A percentile compares a stretch with the other conserved stretches of the same genome.
Conservation (phyloP, 1,139 yeast genomes). For the Spencermartinsiella ligniputridi region DNA sequence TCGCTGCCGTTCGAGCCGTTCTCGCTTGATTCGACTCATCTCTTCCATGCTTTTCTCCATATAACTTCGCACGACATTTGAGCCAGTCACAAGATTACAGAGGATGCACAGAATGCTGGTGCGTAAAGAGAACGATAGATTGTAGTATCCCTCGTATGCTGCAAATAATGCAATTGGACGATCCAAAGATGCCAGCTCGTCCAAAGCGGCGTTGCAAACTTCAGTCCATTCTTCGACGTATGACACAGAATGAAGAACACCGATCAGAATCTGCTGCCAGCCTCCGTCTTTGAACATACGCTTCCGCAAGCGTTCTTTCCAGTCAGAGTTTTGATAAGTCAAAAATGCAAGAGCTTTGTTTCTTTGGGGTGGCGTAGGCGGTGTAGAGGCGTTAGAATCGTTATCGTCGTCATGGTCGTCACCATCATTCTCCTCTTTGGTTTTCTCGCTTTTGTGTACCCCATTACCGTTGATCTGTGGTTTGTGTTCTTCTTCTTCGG, state of each 20-base stretch:
- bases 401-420: constrained; percentile 17
- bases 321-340: constrained; percentile 57
- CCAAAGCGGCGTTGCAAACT: constrained; percentile 44
- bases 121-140: constrained; percentile 47
- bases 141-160: constrained; percentile 49
- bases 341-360: constrained; percentile 41
- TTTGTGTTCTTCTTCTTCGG: constrained; percentile 28
- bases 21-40: constrained; percentile 59
- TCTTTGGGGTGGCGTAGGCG: not conserved
- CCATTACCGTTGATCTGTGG: constrained; percentile 22
- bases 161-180: constrained; percentile 47
- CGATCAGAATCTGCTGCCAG: constrained; percentile 77
- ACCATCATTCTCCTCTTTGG: constrained; percentile 19
- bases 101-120: constrained; percentile 52
- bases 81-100: constrained; percentile 53
- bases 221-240: constrained; percentile 52
- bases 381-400: not conserved
- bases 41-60: constrained; percentile 69
- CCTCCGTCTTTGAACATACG: constrained; percentile 79
- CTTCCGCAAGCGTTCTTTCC: constrained; percentile 74
- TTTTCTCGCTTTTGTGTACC: constrained; percentile 22
- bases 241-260: constrained; percentile 55
- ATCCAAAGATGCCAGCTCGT: constrained; percentile 54
- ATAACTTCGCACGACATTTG: constrained; percentile 55
- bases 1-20: constrained; percentile 61